Evolutionary conservation across 2,329 filamentous ascomycete genomes (phyloP), one percentile per base, ranked within the genome.

Genomic region (Exophiala sp.): DNA sequence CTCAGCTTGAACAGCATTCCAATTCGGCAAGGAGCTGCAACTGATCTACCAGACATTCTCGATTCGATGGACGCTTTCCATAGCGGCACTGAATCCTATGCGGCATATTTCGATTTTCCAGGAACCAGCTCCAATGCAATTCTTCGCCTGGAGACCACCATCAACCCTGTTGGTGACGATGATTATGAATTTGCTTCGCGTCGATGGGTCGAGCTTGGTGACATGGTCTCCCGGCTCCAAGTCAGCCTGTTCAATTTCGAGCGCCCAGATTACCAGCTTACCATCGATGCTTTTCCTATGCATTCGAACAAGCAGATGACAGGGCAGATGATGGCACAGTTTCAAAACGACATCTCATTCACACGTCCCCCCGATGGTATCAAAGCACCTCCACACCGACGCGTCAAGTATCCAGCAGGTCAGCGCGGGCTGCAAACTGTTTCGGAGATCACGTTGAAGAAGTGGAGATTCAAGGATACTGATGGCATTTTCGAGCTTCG

Each of bases 401-500:
- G 55, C 13, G 52, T 53, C 23, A 47, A 51, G 23, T 59, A 56
- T 24, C 51, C 52, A 6, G 46, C 19, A 8, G 50, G 47, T n/a
- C 44, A 53, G 5, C 21, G 14, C 9, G 47, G 44, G 21, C 29
- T 62, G 14, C 19, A 34, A 29, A 27, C 13, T 18, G 47, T 71
- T 32, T 59, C 68, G 6, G 69, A 73, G 46, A 68, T 72, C 40
- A 62, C 67, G 1, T 62, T 67, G 0, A 53, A 71, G 22, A 62
- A 63, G n/a, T 70, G 69, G 43, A 59, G 58, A 2, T 58, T 73
- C 34, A 70, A 66, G 46, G 61, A 63, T 5, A 71, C 69, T 0
- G 64, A 66, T 2, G 70, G 69, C 46, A 62, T 67, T 7, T 62
- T 73, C n/a, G 71, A 73, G 50, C 60, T 73, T 27, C 64, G 68